Conservation (phyloP, 768 basidiomycete genomes). For the Nevesoporus exiguus region DNA sequence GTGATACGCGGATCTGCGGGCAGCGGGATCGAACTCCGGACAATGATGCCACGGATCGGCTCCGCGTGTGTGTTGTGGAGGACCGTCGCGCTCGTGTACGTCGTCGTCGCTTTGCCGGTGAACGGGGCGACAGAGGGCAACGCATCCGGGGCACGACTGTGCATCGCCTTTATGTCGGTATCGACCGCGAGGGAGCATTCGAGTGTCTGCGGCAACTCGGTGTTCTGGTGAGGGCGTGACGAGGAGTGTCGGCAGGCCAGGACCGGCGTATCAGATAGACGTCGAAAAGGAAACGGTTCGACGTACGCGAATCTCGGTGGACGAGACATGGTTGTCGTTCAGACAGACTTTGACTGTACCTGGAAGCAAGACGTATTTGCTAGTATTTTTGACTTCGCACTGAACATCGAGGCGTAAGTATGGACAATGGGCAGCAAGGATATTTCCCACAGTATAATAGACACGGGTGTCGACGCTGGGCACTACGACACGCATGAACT, state of each 20-base stretch:
- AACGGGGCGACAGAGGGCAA: conserved; percentile 7
- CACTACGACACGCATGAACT: conserved; percentile 24
- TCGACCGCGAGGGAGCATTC: conserved; percentile 23
- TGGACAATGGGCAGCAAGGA: neutral
- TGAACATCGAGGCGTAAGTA: neutral
- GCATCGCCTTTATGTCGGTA: conserved; percentile 10
- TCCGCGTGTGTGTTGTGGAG: conserved; percentile 16
- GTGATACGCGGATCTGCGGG: conserved; percentile 28
- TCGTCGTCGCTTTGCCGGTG: conserved; percentile 11
- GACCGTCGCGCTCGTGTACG: conserved; percentile 15
- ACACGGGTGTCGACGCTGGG: conserved; percentile 16
- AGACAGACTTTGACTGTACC: conserved; percentile 29
- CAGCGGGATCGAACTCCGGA: conserved; percentile 29
- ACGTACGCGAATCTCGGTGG: conserved; percentile 20
- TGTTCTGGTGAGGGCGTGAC: conserved; percentile 1
- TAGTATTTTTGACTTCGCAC: conserved; percentile 28
- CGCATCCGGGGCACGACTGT: conserved; percentile 11
- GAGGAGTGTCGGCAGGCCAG: too few relatives aligned
- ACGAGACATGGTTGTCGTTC: conserved; percentile 29
- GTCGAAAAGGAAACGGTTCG: neutral
- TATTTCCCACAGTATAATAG: conserved; percentile 18
- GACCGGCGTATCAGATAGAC: neutral
- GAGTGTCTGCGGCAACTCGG: conserved; percentile 13
- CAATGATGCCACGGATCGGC: conserved; percentile 12
- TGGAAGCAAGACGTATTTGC: conserved; percentile 23